These are phyloP conservation scores for Starmerella etchellsii DNA, from an alignment of 805 yeast genomes.

Conservation along the genomic window DNA sequence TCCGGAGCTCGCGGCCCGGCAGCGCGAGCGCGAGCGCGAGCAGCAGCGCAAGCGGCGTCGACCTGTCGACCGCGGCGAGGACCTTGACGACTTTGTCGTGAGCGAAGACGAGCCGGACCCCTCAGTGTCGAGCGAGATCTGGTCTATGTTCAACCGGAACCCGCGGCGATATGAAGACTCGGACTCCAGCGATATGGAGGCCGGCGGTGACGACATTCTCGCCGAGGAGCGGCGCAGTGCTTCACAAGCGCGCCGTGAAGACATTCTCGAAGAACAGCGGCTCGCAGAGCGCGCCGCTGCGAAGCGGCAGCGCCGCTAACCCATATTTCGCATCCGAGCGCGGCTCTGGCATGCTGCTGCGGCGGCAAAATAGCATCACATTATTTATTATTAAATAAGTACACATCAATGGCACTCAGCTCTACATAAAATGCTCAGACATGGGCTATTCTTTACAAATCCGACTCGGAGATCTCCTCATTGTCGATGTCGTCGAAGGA, in stretches of 20 bases:
- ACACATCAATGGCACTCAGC: neutral
- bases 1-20: slow-evolving; percentile 15
- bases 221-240: slow-evolving; percentile 68
- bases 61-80: slow-evolving; percentile 32
- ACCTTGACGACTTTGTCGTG: slow-evolving; percentile 45
- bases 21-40: neutral
- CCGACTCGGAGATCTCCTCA: slow-evolving; percentile 34
- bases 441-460: slow-evolving; percentile 20
- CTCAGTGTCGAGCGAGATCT: slow-evolving; percentile 59
- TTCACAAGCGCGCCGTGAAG: slow-evolving; percentile 62
- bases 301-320: slow-evolving; percentile 6
- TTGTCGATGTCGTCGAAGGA: slow-evolving; percentile 15
- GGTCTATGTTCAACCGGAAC: slow-evolving; percentile 63
- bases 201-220: slow-evolving; percentile 77
- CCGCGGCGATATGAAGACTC: slow-evolving; percentile 37
- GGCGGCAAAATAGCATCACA: too few relatives aligned
- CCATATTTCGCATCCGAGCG: too few relatives aligned
- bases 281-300: slow-evolving; percentile 34
- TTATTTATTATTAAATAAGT: neutral
- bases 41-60: slow-evolving; percentile 5
- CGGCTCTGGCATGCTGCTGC: too few relatives aligned
- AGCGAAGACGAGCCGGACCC: slow-evolving; percentile 35
- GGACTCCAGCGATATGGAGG: slow-evolving; percentile 72
- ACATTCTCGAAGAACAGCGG: slow-evolving; percentile 44
- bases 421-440: neutral